Evolutionary conservation across 75 land plant species (phyloP).

Genomic region (Sequoiadendron giganteum): DNA sequence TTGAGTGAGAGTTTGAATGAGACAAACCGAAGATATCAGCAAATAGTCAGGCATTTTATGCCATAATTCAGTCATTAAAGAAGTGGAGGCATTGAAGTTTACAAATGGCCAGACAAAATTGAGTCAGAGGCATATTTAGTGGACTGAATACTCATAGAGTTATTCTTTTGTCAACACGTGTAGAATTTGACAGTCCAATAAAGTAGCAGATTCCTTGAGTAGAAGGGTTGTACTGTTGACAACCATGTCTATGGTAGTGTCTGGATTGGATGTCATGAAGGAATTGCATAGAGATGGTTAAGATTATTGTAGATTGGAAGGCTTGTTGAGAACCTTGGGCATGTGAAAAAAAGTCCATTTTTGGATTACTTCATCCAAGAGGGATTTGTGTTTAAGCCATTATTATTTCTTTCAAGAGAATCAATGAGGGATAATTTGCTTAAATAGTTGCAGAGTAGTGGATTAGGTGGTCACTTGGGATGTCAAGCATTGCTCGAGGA

Average conservation of each 20-base stretch:
- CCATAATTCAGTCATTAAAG: no score
- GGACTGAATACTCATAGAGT: conserved; percentile 3
- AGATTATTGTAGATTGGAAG: not conserved
- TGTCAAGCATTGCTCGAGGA: conserved; percentile 9
- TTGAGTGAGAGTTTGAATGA: conserved; percentile 1
- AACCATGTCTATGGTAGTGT: not conserved
- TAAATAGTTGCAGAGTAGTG: conserved; percentile 13
- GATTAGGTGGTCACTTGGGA: conserved; percentile 12
- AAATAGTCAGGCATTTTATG: conserved; percentile 5
- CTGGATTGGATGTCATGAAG: not conserved
- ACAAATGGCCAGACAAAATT: conserved; percentile 6
- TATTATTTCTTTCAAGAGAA: not conserved
- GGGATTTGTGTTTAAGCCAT: not conserved
- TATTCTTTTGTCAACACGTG: conserved; percentile 11
- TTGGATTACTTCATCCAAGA: not conserved
- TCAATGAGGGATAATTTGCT: not conserved
- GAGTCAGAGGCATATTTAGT: not conserved
- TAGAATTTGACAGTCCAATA: conserved; percentile 1
- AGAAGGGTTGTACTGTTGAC: not conserved
- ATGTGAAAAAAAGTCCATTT: no score
- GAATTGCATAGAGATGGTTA: no score
- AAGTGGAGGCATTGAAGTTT: not conserved
- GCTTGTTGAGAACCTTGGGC: not conserved
- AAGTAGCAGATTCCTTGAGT: not conserved
- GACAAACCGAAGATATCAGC: not conserved